phyloP scores from a whole-genome alignment of 352 stramenopile genomes.

The Phytophthora meadii region DNA sequence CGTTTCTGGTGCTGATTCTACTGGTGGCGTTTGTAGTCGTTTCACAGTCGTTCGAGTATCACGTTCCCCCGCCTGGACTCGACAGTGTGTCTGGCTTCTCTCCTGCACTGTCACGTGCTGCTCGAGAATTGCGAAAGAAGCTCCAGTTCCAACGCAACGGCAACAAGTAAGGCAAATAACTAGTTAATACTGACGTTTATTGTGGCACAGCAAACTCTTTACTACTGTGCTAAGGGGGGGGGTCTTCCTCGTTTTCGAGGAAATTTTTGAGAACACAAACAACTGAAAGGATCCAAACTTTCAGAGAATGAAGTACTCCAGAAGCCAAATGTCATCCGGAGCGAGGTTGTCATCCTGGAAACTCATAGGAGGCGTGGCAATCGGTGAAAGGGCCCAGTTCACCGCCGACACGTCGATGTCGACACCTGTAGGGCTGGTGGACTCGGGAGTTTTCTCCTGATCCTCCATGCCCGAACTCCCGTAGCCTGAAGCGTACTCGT shows the following conservation, averaged over 20 bases:
- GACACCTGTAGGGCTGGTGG: conserved; percentile 34
- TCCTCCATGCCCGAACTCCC: conserved; percentile 4
- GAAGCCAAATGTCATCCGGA: conserved; percentile 64
- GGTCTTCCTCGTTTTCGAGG: conserved; percentile 10
- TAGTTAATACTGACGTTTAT: conserved; percentile 23
- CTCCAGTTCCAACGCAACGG: conserved; percentile 41
- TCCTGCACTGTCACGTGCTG: conserved; percentile 60
- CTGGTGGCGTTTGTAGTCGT: conserved; percentile 67
- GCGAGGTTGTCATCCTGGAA: conserved; percentile 22
- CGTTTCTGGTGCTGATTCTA: conserved; percentile 70
- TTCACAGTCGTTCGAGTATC: conserved; percentile 86
- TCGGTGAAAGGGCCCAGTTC: conserved; percentile 23
- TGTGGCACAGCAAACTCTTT: conserved; percentile 12
- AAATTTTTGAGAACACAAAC: conserved; percentile 17
- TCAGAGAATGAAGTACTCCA: conserved; percentile 83
- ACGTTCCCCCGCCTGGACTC: conserved; percentile 56
- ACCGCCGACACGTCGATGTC: conserved; percentile 31
- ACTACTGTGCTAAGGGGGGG: conserved; percentile 1
- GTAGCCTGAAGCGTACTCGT: conserved; percentile 11
- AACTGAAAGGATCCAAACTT: conserved; percentile 2
- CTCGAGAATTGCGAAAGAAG: conserved; percentile 49
- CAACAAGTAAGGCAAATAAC: conserved; percentile 15
- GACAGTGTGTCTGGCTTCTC: conserved; percentile 68
- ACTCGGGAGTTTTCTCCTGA: conserved; percentile 18
- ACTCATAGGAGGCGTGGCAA: conserved; percentile 6